Conservation (phyloP, 2,329 filamentous ascomycete genomes). For the Fusarium caatingaense region DNA sequence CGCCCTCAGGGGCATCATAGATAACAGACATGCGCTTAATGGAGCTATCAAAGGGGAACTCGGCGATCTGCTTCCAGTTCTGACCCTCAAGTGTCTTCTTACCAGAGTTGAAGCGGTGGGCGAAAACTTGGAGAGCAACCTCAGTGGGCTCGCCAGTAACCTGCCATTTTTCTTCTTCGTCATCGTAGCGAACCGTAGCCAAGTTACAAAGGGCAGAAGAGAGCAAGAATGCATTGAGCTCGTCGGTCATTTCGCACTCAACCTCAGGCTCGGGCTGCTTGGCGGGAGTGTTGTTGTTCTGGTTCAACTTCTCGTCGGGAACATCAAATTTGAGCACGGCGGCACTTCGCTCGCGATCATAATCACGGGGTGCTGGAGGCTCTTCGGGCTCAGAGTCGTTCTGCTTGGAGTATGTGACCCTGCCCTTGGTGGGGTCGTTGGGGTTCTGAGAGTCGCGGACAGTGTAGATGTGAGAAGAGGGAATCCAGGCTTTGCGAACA, state of each 20-base stretch:
- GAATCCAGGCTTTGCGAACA: conserved; percentile 74
- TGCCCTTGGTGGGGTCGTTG: conserved; percentile 69
- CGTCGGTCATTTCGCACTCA: conserved; percentile 60
- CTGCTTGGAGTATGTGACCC: conserved; percentile 59
- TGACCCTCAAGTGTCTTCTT: conserved; percentile 63
- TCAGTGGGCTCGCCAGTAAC: conserved; percentile 79
- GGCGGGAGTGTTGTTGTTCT: conserved; percentile 44
- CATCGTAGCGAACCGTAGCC: conserved; percentile 67
- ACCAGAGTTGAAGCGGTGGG: conserved; percentile 72
- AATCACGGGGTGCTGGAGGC: conserved; percentile 63
- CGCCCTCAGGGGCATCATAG: conserved; percentile 64
- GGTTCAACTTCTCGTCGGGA: conserved; percentile 65
- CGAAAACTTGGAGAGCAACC: conserved; percentile 80
- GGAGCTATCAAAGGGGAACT: conserved; percentile 82
- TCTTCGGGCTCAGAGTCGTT: conserved; percentile 49
- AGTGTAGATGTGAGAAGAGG: conserved; percentile 65
- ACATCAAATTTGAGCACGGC: conserved; percentile 72
- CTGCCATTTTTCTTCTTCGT: conserved; percentile 69
- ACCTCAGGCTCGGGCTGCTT: conserved; percentile 47
- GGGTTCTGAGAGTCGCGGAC: conserved; percentile 72
- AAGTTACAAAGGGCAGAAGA: conserved; percentile 74
- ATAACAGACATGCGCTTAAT: conserved; percentile 86
- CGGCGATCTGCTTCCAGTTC: conserved; percentile 73
- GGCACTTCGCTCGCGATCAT: conserved; percentile 69
- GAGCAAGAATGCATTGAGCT: conserved; percentile 63